Conservation (phyloP, 257 asterid genomes). For the Capsicum pubescens region DNA sequence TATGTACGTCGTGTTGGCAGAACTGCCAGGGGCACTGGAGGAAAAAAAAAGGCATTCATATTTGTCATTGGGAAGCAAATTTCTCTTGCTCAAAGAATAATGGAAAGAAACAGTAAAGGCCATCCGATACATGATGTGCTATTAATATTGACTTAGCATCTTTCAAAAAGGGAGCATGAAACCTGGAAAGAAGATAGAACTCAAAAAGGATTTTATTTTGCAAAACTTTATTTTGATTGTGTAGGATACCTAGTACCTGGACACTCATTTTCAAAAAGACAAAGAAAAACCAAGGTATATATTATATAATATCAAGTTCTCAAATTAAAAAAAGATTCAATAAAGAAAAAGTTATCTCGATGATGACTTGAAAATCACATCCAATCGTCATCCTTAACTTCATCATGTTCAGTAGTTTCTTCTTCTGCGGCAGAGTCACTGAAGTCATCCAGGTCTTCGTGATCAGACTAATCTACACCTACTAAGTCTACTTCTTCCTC, state of each 20-base stretch:
- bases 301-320: too few species aligned
- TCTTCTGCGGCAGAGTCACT: too few species aligned
- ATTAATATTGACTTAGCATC: too few species aligned
- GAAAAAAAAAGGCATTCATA: constrained; percentile 77
- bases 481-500: too few species aligned
- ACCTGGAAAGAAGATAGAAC: neutral
- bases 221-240: neutral
- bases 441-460: too few species aligned
- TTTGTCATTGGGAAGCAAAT: constrained; percentile 98
- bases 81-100: constrained; percentile 85
- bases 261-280: neutral
- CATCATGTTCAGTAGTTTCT: too few species aligned
- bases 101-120: constrained; percentile 86
- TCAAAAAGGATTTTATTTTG: neutral
- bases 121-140: constrained; percentile 71
- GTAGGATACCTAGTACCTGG: neutral
- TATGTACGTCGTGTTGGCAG: too few species aligned
- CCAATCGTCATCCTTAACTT: too few species aligned
- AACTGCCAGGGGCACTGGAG: constrained; percentile 38
- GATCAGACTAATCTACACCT: too few species aligned
- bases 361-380: too few species aligned
- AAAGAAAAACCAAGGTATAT: neutral
- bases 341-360: too few species aligned
- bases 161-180: constrained; percentile 28
- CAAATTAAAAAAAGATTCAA: too few species aligned